Conservation (phyloP, 2,329 filamentous ascomycete species). For the Colletotrichum destructivum region DNA sequence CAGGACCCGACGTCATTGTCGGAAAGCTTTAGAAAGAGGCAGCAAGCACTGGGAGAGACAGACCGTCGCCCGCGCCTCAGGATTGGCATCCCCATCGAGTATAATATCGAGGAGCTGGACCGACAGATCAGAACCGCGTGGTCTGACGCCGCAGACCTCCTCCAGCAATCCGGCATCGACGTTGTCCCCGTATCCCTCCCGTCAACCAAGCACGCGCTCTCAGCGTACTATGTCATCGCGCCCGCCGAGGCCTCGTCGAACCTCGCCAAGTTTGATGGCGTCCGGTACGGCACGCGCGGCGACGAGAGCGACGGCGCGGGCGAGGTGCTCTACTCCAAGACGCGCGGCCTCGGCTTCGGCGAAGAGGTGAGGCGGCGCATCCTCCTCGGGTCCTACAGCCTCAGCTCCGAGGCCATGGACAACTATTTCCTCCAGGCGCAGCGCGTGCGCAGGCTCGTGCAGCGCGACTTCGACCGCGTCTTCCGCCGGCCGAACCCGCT, state of each 20-base stretch:
- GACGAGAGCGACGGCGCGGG: conserved; percentile 67
- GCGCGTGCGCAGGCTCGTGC: conserved; percentile 85
- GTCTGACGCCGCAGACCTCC: conserved; percentile 70
- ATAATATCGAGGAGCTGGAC: conserved; percentile 88
- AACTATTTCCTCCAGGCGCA: conserved; percentile 98
- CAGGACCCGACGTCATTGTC: conserved; percentile 83
- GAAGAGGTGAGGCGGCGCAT: conserved; percentile 89
- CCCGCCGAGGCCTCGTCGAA: conserved; percentile 97
- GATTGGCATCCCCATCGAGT: conserved; percentile 79
- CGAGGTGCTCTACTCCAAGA: conserved; percentile 81
- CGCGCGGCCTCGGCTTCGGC: conserved; percentile 83
- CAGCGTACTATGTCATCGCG: conserved; percentile 95
- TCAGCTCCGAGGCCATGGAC: conserved; percentile 91
- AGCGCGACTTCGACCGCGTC: conserved; percentile 86
- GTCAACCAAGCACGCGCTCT: conserved; percentile 86
- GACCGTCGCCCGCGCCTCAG: conserved; percentile 54
- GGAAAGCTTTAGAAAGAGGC: conserved; percentile 66
- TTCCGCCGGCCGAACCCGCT: conserved; percentile 82
- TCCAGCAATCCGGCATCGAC: conserved; percentile 77
- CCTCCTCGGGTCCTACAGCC: conserved; percentile 88
- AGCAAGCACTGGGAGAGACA: conserved; percentile 47
- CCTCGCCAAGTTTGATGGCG: conserved; percentile 94
- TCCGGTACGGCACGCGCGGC: conserved; percentile 84
- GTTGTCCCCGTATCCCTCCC: conserved; percentile 86
- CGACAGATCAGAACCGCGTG: conserved; percentile 79